phyloP scores from a whole-genome alignment of 2,329 filamentous ascomycete species.

The Pochonia chlamydosporia region DNA sequence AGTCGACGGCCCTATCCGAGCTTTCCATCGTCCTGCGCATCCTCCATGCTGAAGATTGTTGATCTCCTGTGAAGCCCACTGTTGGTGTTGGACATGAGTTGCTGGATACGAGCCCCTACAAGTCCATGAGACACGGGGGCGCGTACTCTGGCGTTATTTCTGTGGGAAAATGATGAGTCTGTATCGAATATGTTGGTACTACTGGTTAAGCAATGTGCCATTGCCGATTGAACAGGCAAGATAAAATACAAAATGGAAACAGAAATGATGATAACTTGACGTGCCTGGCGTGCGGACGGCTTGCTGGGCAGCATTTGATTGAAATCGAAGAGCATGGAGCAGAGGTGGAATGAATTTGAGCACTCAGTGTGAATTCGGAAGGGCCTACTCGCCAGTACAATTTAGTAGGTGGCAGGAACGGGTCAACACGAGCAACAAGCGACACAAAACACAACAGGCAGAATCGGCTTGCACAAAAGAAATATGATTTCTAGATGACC shows the following conservation, averaged over 20 bases:
- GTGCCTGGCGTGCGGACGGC: neutral
- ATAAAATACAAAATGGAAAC: constrained; percentile 3
- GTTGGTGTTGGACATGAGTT: constrained; percentile 17
- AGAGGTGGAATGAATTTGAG: neutral
- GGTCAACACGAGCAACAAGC: neutral
- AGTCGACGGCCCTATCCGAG: constrained; percentile 22
- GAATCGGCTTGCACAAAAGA: constrained; percentile 1
- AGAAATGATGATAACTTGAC: neutral
- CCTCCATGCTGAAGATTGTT: constrained; percentile 7
- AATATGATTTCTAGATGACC: constrained; percentile 5
- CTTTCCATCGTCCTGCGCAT: constrained; percentile 17
- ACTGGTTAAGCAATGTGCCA: constrained; percentile 11
- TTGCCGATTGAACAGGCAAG: neutral
- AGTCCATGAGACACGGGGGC: constrained; percentile 18
- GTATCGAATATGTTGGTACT: constrained; percentile 7
- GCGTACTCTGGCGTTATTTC: constrained; percentile 8
- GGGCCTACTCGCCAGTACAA: neutral
- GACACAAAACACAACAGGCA: neutral
- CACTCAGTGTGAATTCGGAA: neutral
- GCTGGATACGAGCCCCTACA: constrained; percentile 22
- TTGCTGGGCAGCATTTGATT: neutral
- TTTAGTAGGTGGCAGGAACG: neutral
- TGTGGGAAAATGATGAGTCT: constrained; percentile 7
- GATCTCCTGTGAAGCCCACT: constrained; percentile 4
- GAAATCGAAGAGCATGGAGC: neutral